Evolutionary conservation across 2,329 filamentous ascomycete species (phyloP), one percentile per base, ranked within the genome.

Genomic region (Chaetothyriales sp.): DNA sequence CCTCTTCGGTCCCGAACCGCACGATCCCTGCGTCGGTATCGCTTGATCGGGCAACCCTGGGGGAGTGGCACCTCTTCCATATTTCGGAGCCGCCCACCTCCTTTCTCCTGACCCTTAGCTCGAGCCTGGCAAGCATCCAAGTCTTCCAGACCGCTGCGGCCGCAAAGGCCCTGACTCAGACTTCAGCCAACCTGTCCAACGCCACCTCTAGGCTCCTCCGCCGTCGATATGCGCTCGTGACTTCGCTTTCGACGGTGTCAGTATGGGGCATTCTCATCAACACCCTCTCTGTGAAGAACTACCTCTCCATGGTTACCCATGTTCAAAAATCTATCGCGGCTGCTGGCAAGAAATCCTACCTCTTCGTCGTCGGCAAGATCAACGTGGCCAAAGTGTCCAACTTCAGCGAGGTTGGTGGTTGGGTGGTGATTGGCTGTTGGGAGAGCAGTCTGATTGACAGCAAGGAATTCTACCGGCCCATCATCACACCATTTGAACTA

Each of bases 391-490:
- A 98, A 66, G 75, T 98, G 19, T 92, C 92, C 47, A 98, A 98
- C 67, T 98, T 98, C 68, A 80, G 84, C 52, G 92, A 98, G 66
- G 79, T 98, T 4, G 90, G 88, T 44, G 90, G 88, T 15, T 98
- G 92, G 92, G 88, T 96, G 0, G 88, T 96, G 0, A 86, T 98
- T 8, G 90, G 92, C 2, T 98, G 92, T 68, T 98, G 92, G 92
- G 92, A 98, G 69, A 95, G 89, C 65, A 87, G 85, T 53, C 70
- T 96, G 48, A 79, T 98, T 3, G 90, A 95, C 60, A 87, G 88
- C 56, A 84, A 85, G 52, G 85, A 84, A 5, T 94, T 95, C 63
- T 96, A 83, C 76, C 79, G 80, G 60, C 88, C 89, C 0, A 81
- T 96, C 8, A 80, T 96, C 43, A 98, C 92, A n/a, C 90, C 90